Conservation (phyloP, 2,329 filamentous ascomycete species). For the Botryosphaeria dothidea region DNA sequence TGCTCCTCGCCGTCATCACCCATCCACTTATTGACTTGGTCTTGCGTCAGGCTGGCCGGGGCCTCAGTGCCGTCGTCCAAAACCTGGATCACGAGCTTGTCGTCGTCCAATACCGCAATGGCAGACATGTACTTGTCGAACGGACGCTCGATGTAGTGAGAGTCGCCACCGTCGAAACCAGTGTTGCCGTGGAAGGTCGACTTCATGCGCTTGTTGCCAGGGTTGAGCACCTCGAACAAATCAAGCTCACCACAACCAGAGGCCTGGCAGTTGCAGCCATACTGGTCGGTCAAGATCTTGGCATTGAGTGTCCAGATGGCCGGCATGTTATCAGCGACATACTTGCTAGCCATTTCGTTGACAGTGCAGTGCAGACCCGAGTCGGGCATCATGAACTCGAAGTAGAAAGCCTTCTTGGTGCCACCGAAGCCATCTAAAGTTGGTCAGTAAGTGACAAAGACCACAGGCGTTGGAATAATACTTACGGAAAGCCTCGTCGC, state of each 20-base stretch:
- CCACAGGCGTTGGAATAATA: too few species aligned
- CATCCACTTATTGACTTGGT: constrained; percentile 28
- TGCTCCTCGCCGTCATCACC: constrained; percentile 36
- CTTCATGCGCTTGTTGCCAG: constrained; percentile 67
- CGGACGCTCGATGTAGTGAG: constrained; percentile 72
- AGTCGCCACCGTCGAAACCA: constrained; percentile 63
- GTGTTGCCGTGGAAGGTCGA: constrained; percentile 64
- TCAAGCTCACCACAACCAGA: constrained; percentile 74
- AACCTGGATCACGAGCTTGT: constrained; percentile 38
- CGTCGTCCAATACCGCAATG: constrained; percentile 43
- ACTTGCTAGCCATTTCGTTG: constrained; percentile 34
- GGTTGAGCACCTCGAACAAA: constrained; percentile 68
- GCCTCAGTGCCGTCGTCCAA: constrained; percentile 53
- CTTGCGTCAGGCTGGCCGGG: constrained; percentile 9
- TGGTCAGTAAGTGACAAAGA: constrained; percentile 3
- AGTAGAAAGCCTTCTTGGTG: constrained; percentile 70
- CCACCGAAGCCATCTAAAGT: constrained; percentile 68
- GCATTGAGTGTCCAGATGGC: constrained; percentile 77
- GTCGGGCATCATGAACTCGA: constrained; percentile 72
- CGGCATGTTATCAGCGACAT: constrained; percentile 45
- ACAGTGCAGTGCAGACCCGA: constrained; percentile 52
- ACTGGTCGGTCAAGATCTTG: constrained; percentile 69
- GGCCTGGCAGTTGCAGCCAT: constrained; percentile 74
- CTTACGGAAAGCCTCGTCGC: constrained; percentile 19
- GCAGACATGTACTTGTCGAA: constrained; percentile 61